phyloP scores from a whole-genome alignment of 2,329 filamentous ascomycete species.

The Ophiocordyceps camponoti-floridani region DNA sequence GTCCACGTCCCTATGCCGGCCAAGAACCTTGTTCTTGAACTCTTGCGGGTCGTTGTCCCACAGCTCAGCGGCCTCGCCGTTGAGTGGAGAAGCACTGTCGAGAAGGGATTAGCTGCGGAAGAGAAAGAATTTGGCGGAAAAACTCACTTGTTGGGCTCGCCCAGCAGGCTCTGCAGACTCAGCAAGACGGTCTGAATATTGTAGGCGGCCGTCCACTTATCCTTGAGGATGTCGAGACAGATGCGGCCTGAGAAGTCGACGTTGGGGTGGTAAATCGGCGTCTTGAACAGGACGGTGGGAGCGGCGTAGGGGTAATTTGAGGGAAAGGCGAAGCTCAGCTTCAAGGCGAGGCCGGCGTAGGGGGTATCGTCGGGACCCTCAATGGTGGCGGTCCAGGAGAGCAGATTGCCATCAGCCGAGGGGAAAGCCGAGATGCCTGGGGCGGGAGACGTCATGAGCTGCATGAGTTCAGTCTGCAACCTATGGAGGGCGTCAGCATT shows the following conservation, averaged over 20 bases:
- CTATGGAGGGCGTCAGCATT: constrained; percentile 26
- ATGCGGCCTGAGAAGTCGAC: constrained; percentile 95
- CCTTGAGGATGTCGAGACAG: constrained; percentile 94
- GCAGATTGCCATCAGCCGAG: constrained; percentile 71
- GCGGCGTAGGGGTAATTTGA: constrained; percentile 84
- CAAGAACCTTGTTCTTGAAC: constrained; percentile 62
- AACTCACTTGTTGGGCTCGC: constrained; percentile 87
- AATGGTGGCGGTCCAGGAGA: constrained; percentile 88
- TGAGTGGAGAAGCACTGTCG: constrained; percentile 71
- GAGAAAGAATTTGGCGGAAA: background rate
- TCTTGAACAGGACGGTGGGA: constrained; percentile 90
- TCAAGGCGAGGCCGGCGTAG: constrained; percentile 75
- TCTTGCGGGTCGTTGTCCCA: constrained; percentile 82
- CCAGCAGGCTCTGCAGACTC: constrained; percentile 85
- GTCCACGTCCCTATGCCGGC: constrained; percentile 44
- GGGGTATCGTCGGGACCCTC: constrained; percentile 80
- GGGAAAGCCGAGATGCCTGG: constrained; percentile 93
- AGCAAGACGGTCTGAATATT: constrained; percentile 88
- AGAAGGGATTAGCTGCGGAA: constrained; percentile 4
- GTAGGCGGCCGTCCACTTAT: constrained; percentile 97
- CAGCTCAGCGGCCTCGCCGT: constrained; percentile 87
- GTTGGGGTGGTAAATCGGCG: constrained; percentile 97
- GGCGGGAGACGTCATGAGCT: constrained; percentile 88
- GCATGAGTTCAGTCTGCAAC: constrained; percentile 93
- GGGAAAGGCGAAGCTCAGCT: constrained; percentile 82